Evolutionary conservation across 106 monocot genomes (phyloP), one percentile per base, ranked within the genome.

Genomic region (Acorus gramineus): DNA sequence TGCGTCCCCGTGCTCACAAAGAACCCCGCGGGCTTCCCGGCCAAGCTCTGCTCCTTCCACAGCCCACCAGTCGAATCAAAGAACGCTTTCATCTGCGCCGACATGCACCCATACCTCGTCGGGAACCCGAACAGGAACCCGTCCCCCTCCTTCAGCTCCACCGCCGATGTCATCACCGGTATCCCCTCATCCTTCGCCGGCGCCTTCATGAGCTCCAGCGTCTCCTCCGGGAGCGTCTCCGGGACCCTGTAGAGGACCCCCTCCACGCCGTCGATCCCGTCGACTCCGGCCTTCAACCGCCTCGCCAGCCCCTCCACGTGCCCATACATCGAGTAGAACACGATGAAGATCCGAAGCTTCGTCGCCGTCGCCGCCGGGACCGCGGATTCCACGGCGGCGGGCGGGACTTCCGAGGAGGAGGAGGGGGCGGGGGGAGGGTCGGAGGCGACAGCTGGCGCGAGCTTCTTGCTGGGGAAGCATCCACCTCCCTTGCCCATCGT

Each of bases 31-130:
- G 88, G 84, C 67, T 88, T 88, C 46, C 84, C 78, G 3, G 78
- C 80, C 14, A 88, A 77, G 59, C 61, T 77, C 77, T 83, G 83
- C 69, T 83, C 74, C 51, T 11, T 62, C 83, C 88, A 84, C 14
- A 84, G 46, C 53, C 61, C 56, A 7, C 75, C 88, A 2, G 84
- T 81, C n/a, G 84, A 61, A 56, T 88, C 88, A 59, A 88, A 84
- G 69, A 88, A 80, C 4, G 84, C 81, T 72, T 81, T 81, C 84
- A 88, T 88, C 75, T 88, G 88, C 46, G 88, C 84, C 2, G 84
- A 78, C 88, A 88, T 88, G 68, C 56, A 12, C 2, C 88, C 88
- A 14, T 65, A 88, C 63, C 88, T 77, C 43, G 88, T 76, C 10
- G 88, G 88, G 58, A 88, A 88, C 5, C 88, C 88, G 14, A 88